Base-by-base conservation (phyloP, 306 rosid genomes). In the Fragaria ananassa region DNA sequence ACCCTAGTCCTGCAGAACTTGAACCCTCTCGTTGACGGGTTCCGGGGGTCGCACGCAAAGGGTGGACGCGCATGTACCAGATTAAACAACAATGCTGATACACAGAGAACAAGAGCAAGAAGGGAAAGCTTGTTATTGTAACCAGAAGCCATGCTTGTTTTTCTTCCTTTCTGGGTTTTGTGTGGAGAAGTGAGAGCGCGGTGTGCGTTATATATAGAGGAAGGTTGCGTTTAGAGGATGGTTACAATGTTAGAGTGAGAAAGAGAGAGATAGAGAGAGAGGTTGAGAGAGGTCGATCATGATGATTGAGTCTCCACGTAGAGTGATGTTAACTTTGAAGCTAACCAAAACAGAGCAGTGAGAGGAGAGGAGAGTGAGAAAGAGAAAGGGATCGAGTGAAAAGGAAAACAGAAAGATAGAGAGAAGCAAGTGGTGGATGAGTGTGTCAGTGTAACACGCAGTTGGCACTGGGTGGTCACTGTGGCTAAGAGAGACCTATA, bases 21-120 rank as follows among this genome's bases (percentile, higher is more conserved):
- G 37, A 86, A 75, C 34, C 84, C 78, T 71, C 85, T 82, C 4
- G 97, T 95, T 17, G 78, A 12, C 15, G 81, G 91, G 53, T 87
- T 89, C 10, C 68, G 42, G 0, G 93, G 97, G 93, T 92, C 92
- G 27, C 99, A 95, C 35, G 99, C 99, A 39, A 95, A 95, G 1
- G 86, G 91, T 18, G 62, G 76, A 47, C 91, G 85, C 15, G 85
- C 96, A 27, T 61, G 78, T 15, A 74, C 60, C 35, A 11, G 53
- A 65, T 70, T 37, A 4, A n/a, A 39, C 68, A 62, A 62, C 13
- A 64, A 64, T 64, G 69, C 69, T 19, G 46, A 35, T 35, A 64
- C 27, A 18, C 45, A 2, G 42, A 47, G 17, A 44, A 45, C 3
- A 47, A 34, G 50, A 61, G 56, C 19, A 14, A 56, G 2, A 42